Evolutionary conservation across 202 grass and related monocot species (phyloP).

Genomic region (Setaria viridis): DNA sequence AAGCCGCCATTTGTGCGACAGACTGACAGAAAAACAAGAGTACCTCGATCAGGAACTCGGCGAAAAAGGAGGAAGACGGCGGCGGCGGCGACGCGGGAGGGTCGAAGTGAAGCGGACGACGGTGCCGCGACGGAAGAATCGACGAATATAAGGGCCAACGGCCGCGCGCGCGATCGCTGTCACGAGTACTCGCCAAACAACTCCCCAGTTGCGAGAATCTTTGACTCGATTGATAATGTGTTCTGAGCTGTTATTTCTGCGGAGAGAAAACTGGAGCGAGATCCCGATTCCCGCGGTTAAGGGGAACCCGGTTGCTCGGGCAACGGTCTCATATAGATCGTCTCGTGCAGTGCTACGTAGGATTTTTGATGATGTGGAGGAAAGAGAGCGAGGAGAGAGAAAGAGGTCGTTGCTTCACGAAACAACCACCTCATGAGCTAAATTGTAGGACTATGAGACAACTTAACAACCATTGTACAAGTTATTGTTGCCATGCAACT

Average conservation of each 20-base stretch:
- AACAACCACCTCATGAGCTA: no score
- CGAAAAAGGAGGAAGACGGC: no score
- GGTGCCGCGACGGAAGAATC: neutral
- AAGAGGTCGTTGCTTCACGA: no score
- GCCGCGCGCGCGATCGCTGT: neutral
- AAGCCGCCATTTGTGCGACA: no score
- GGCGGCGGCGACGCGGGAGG: neutral
- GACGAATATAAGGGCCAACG: neutral
- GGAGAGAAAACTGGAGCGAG: neutral
- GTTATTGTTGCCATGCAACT: no score
- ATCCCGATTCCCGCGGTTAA: neutral
- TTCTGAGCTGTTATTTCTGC: neutral
- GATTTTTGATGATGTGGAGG: neutral
- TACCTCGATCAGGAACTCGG: constrained; percentile 1
- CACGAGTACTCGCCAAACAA: neutral
- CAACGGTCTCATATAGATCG: no score
- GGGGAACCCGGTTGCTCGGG: neutral
- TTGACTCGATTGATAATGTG: constrained; percentile 1
- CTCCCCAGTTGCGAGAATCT: neutral
- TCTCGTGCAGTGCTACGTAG: no score
- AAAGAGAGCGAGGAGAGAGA: no score
- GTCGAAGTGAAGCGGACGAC: neutral
- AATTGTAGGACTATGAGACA: no score
- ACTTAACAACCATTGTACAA: no score
- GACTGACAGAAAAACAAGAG: neutral